phyloP scores from a whole-genome alignment of 2,329 filamentous ascomycete species.

The Cladophialophora immunda region DNA sequence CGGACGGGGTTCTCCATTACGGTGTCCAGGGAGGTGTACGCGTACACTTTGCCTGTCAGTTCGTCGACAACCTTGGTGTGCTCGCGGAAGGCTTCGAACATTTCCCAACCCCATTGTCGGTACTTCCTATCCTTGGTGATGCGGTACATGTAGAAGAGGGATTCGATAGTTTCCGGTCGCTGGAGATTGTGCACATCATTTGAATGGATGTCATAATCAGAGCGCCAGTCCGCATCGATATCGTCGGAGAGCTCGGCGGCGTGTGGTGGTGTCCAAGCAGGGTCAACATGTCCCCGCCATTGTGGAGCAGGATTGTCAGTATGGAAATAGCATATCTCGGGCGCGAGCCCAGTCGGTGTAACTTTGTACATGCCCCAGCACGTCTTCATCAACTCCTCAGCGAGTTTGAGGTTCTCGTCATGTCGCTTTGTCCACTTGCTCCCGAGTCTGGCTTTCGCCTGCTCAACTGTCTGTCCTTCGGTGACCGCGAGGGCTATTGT shows the following conservation, averaged over 20 bases:
- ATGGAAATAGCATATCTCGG: slow-evolving; percentile 92
- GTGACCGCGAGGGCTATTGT: slow-evolving; percentile 92
- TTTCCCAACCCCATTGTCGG: slow-evolving; percentile 97
- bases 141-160: slow-evolving; percentile 97
- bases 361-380: slow-evolving; percentile 98
- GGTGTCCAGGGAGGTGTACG: slow-evolving; percentile 37
- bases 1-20: slow-evolving; percentile 37
- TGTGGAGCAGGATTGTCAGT: slow-evolving; percentile 71
- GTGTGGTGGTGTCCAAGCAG: slow-evolving; percentile 63
- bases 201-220: slow-evolving; percentile 81
- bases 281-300: slow-evolving; percentile 37
- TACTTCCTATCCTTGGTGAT: slow-evolving; percentile 92
- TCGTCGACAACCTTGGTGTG: slow-evolving; percentile 81
- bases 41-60: slow-evolving; percentile 45
- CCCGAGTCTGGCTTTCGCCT: slow-evolving; percentile 67
- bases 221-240: slow-evolving; percentile 71
- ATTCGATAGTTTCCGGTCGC: slow-evolving; percentile 95
- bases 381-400: slow-evolving; percentile 90
- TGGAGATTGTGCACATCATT: slow-evolving; percentile 93
- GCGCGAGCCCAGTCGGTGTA: slow-evolving; percentile 88
- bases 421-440: slow-evolving; percentile 75
- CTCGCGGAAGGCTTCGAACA: slow-evolving; percentile 91
- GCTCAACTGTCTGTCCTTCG: slow-evolving; percentile 75
- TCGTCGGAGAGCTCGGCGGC: slow-evolving; percentile 50
- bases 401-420: slow-evolving; percentile 86